Base-by-base conservation (phyloP, 2,329 filamentous ascomycete species). In the Elsinoe perseae region DNA sequence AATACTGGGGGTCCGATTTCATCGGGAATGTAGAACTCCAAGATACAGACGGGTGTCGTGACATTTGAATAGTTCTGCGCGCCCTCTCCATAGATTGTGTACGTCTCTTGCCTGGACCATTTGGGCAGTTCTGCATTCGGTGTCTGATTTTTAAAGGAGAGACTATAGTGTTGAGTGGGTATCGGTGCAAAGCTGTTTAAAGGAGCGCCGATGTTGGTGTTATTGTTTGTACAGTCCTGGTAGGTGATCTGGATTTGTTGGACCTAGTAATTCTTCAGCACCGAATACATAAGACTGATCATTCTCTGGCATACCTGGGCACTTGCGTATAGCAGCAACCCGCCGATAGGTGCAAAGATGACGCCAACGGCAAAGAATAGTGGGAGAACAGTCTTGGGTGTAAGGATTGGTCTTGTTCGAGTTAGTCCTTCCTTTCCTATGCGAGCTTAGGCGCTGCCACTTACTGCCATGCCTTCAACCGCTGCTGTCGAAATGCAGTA, bases 401-500 rank as follows among this genome's bases (percentile, higher is more conserved):
- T 97, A 53, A 96, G 78, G 68, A 97, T 96, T 34, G 92, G 92
- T 75, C 89, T 93, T 67, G 61, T 63, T 54, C 63, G 60, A 64
- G 70, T 78, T 66, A 78, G 75, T 64, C 60, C n/a, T 14, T 20
- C 16, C 14, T 18, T 27, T 50, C 23, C 2, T 18, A 14, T 38
- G 25, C 18, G 16, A 21, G 2, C 10, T 28, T 38, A 32, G 10
- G 46, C 34, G 40, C n/a, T 48, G 52, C 32, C 30, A 81, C 89
- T 73, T 78, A 95, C 86, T 98, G 93, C 93, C 93, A 98, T 76
- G 93, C 93, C 75, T 97, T 96, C 72, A 98, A 75, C 69, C 93
- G 85, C 74, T 98, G 93, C 71, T 98, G 93, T 65, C 93, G 83
- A 70, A 97, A 98, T 9, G 93, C 93, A 58, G 92, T 97, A 75